Evolutionary conservation across 495 filamentous ascomycete genomes (phyloP).

Genomic region (Aspergillus conjunctus): DNA sequence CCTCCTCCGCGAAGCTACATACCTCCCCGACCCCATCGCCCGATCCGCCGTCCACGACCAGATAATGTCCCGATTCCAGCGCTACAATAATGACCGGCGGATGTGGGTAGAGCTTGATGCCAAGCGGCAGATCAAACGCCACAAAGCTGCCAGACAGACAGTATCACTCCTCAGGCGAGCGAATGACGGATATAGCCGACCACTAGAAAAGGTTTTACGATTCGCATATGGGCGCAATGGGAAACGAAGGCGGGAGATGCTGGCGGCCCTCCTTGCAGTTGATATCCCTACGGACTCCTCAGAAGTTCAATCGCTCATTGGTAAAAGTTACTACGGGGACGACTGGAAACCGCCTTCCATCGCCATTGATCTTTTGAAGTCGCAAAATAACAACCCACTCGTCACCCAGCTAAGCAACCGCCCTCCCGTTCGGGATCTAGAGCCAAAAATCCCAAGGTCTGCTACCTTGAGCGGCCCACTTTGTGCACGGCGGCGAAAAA

Average conservation of each 20-base stretch:
- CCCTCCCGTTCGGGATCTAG: constrained; percentile 39
- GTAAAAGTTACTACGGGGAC: constrained; percentile 27
- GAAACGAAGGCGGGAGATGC: constrained; percentile 63
- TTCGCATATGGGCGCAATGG: constrained; percentile 76
- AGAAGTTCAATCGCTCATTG: constrained; percentile 20
- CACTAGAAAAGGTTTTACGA: constrained; percentile 65
- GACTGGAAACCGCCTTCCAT: constrained; percentile 41
- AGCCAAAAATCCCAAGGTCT: constrained; percentile 56
- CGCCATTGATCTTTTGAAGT: constrained; percentile 37
- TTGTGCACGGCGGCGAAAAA: constrained; percentile 51
- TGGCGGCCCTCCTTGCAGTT: constrained; percentile 49
- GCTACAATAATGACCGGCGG: constrained; percentile 20
- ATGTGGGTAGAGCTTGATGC: constrained; percentile 10
- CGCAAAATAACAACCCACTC: constrained; percentile 36
- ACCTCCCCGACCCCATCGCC: constrained; percentile 75
- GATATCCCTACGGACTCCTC: constrained; percentile 37
- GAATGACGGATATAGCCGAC: constrained; percentile 62
- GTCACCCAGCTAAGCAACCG: constrained; percentile 27
- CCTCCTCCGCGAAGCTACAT: constrained; percentile 80
- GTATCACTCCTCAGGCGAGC: constrained; percentile 55
- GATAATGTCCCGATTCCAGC: constrained; percentile 60
- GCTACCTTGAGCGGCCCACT: constrained; percentile 68
- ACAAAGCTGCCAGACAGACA: constrained; percentile 27
- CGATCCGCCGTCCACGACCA: constrained; percentile 59
- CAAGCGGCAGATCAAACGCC: constrained; percentile 22